These are phyloP conservation scores for Metarhizium brunneum DNA, from an alignment of 2,329 filamentous ascomycete genomes.

Conservation along the genomic window DNA sequence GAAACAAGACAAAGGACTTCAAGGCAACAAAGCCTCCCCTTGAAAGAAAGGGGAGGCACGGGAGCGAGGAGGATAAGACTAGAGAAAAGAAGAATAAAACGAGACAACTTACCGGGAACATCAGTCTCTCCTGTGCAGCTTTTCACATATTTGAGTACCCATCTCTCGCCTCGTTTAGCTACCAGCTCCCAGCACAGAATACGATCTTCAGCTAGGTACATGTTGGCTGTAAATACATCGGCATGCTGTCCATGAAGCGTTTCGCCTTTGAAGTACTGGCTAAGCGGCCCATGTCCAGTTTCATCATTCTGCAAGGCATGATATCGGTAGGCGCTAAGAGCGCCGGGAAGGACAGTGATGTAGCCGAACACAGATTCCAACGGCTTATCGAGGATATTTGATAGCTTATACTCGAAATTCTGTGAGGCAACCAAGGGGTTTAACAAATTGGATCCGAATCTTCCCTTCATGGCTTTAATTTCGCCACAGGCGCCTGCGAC, in stretches of 20 bases:
- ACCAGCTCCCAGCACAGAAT: slow-evolving; percentile 93
- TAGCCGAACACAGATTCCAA: slow-evolving; percentile 96
- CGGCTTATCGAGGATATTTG: slow-evolving; percentile 96
- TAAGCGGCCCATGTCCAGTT: slow-evolving; percentile 87
- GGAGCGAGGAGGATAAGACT: neutral
- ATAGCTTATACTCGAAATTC: slow-evolving; percentile 99
- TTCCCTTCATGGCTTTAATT: slow-evolving; percentile 94
- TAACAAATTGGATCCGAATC: slow-evolving; percentile 69
- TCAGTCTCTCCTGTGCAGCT: slow-evolving; percentile 95
- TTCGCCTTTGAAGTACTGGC: slow-evolving; percentile 99
- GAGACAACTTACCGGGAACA: slow-evolving; percentile 68
- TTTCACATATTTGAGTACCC: slow-evolving; percentile 98
- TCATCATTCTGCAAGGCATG: slow-evolving; percentile 95
- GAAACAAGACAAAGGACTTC: too few species aligned
- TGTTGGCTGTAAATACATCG: slow-evolving; percentile 95
- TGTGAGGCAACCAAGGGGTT: slow-evolving; percentile 95
- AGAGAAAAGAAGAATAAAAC: neutral
- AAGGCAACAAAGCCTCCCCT: neutral
- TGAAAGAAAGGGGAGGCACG: neutral
- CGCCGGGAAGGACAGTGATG: slow-evolving; percentile 92
- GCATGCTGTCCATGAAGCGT: slow-evolving; percentile 93
- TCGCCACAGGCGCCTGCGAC: slow-evolving; percentile 95
- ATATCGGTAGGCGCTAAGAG: slow-evolving; percentile 90
- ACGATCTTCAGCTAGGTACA: slow-evolving; percentile 85
- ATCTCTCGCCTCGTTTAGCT: slow-evolving; percentile 86